Conservation (phyloP, 768 basidiomycete species). For the Lepiota venenata region DNA sequence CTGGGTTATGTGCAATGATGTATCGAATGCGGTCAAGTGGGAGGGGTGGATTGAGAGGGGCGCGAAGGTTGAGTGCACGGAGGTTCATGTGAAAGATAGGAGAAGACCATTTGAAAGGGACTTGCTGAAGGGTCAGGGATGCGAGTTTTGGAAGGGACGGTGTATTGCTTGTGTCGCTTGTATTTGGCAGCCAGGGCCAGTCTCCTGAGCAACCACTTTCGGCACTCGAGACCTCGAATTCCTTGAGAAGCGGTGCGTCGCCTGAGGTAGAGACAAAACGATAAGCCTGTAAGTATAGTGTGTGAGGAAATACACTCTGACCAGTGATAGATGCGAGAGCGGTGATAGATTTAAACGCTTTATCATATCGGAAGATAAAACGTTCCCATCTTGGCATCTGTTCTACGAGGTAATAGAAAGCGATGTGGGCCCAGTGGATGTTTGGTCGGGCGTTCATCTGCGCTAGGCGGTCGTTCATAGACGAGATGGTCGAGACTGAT, state of each 20-base stretch:
- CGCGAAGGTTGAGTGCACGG: slow-evolving; percentile 56
- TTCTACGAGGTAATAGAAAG: slow-evolving; percentile 73
- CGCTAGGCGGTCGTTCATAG: not conserved
- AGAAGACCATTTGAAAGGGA: slow-evolving; percentile 77
- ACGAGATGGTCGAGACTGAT: not conserved
- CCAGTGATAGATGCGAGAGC: slow-evolving; percentile 74
- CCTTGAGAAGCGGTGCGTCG: slow-evolving; percentile 66
- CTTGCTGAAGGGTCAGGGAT: slow-evolving; percentile 62
- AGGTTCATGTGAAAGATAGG: slow-evolving; percentile 61
- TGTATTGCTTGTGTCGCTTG: slow-evolving; percentile 27
- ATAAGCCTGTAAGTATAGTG: slow-evolving; percentile 8
- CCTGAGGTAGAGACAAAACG: slow-evolving; percentile 35
- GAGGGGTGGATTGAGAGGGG: slow-evolving; percentile 59
- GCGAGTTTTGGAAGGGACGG: slow-evolving; percentile 44
- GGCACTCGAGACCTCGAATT: slow-evolving; percentile 75
- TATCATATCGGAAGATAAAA: slow-evolving; percentile 78
- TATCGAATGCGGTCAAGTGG: slow-evolving; percentile 68
- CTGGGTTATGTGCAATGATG: slow-evolving; percentile 57
- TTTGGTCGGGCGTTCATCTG: slow-evolving; percentile 26
- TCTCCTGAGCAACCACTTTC: slow-evolving; percentile 61
- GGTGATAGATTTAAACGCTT: slow-evolving; percentile 67
- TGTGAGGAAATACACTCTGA: slow-evolving; percentile 31
- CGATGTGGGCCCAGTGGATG: slow-evolving; percentile 78
- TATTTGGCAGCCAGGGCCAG: slow-evolving; percentile 74
- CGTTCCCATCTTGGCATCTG: slow-evolving; percentile 83